A percentile compares a stretch with the other conserved stretches of the same genome.
Evolutionary conservation across 441 rosid genomes (phyloP).

Genomic region (Populus hybrid): DNA sequence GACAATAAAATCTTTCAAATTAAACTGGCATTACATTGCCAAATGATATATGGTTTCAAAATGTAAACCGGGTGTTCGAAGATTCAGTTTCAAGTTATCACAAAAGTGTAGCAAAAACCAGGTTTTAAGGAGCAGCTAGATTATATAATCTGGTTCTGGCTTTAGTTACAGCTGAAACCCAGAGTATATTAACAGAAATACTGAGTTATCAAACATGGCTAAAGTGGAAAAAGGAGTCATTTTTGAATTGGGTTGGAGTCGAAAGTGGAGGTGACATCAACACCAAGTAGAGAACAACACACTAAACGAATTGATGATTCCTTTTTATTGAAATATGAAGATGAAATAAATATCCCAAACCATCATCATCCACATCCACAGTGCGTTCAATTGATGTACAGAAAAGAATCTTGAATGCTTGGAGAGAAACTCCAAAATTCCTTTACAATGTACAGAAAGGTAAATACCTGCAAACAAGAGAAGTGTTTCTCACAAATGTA

Average conservation of each 20-base stretch:
- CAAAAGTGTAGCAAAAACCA: neutral
- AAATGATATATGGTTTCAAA: neutral
- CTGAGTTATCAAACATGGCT: no score
- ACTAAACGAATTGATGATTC: conserved; percentile 12
- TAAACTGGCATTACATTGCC: no score
- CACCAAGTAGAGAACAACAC: neutral
- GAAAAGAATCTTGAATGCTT: conserved; percentile 8
- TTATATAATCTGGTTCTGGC: neutral
- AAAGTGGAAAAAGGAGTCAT: no score
- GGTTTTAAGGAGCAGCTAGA: no score
- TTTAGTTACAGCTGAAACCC: neutral
- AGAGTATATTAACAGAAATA: neutral
- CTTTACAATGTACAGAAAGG: conserved; percentile 32
- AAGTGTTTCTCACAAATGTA: conserved; percentile 47
- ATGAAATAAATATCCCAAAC: conserved; percentile 8
- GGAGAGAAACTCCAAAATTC: conserved; percentile 36
- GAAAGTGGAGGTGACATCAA: no score
- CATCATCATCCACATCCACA: conserved; percentile 22
- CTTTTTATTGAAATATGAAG: conserved; percentile 21
- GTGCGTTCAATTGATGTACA: conserved; percentile 18
- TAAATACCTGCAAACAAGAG: conserved; percentile 9
- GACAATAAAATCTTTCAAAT: no score
- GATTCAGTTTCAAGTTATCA: no score
- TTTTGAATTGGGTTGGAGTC: no score
- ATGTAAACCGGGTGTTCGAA: no score